phyloP scores from a whole-genome alignment of 2,329 filamentous ascomycete genomes.

The Beauveria bassiana region DNA sequence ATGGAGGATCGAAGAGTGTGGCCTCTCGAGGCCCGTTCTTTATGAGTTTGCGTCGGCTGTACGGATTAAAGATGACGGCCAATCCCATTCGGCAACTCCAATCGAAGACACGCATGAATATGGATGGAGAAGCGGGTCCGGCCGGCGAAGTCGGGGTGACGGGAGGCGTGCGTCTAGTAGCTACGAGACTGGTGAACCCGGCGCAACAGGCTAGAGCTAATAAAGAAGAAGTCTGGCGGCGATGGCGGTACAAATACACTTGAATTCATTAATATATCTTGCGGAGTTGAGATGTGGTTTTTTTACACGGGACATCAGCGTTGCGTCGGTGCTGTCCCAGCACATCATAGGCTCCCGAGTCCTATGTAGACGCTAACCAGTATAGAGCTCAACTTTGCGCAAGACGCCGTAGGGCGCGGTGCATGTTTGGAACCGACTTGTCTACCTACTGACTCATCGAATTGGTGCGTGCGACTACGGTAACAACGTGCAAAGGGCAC shows the following conservation, averaged over 20 bases:
- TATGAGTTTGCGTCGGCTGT: neutral
- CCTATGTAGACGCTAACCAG: neutral
- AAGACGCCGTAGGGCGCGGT: neutral
- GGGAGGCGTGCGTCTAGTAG: slow-evolving; percentile 7
- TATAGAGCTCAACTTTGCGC: neutral
- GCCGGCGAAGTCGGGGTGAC: slow-evolving; percentile 5
- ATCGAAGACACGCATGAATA: neutral
- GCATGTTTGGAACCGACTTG: neutral
- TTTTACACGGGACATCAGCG: neutral
- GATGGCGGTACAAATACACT: too few species aligned
- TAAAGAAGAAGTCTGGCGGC: neutral
- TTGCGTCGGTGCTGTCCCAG: neutral
- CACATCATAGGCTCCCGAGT: neutral
- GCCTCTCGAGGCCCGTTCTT: neutral
- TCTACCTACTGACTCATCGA: neutral
- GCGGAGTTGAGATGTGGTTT: too few species aligned
- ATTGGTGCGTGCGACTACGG: neutral
- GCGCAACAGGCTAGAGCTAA: neutral
- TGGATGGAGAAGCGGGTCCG: slow-evolving; percentile 9
- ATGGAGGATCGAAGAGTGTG: neutral
- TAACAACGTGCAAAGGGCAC: neutral
- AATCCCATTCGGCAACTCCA: slow-evolving; percentile 1
- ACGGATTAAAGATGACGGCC: neutral
- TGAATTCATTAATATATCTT: too few species aligned
- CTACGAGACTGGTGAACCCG: neutral